phyloP scores from a whole-genome alignment of 805 yeast species.

The Candida cerambycidarum region DNA sequence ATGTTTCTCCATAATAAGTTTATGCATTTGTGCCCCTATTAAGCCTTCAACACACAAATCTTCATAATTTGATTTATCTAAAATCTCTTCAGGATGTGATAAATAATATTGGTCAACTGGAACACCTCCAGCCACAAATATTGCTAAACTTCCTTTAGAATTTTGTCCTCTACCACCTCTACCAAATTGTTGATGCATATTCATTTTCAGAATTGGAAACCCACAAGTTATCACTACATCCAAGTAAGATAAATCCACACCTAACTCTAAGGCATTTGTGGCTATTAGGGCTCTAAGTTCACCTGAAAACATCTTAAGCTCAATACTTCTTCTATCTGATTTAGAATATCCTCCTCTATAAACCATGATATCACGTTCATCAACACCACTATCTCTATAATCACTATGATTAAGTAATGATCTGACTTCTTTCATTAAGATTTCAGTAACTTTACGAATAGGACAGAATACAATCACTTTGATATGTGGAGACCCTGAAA shows the following conservation, averaged over 20 bases:
- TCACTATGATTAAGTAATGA: conserved; percentile 45
- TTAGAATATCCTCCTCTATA: conserved; percentile 95
- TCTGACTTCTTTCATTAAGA: conserved; percentile 80
- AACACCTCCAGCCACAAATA: conserved; percentile 77
- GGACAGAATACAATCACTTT: conserved; percentile 90
- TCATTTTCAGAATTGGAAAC: conserved; percentile 83
- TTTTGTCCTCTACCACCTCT: conserved; percentile 86
- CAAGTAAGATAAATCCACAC: conserved; percentile 89
- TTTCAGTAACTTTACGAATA: conserved; percentile 81
- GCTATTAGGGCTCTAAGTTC: conserved; percentile 83
- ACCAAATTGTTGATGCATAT: conserved; percentile 94
- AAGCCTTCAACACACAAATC: conserved; percentile 42
- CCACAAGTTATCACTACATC: conserved; percentile 94
- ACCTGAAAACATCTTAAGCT: conserved; percentile 87
- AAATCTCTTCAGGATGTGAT: conserved; percentile 60
- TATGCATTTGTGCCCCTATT: conserved; percentile 31
- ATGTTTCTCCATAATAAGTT: conserved; percentile 69
- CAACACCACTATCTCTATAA: conserved; percentile 36
- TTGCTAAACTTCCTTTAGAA: conserved; percentile 74
- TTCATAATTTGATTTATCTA: conserved; percentile 40
- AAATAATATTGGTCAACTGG: conserved; percentile 88
- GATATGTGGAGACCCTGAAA: conserved; percentile 52
- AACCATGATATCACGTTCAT: conserved; percentile 70
- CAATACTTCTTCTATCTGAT: conserved; percentile 82
- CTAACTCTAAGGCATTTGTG: conserved; percentile 93